Conservation (phyloP, 2,329 filamentous ascomycete genomes). For the Colletotrichum sp. region DNA sequence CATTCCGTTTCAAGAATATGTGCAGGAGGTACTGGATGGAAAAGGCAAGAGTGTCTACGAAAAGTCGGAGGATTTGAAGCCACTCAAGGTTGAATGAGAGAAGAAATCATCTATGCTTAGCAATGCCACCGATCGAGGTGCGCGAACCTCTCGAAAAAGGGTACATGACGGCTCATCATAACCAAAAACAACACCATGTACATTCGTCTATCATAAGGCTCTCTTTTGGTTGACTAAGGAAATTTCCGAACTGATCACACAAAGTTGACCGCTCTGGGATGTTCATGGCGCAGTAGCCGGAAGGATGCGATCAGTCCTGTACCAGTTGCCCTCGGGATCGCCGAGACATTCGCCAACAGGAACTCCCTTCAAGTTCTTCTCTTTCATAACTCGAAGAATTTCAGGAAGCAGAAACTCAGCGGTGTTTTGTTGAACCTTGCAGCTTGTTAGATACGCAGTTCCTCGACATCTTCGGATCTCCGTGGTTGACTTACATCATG, state of each 20-base stretch:
- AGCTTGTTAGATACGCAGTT: background rate
- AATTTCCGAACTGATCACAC: background rate
- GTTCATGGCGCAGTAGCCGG: background rate
- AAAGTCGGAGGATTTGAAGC: background rate
- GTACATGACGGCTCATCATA: background rate
- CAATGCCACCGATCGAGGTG: background rate
- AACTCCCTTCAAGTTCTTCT: conserved; percentile 35
- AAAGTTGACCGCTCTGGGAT: background rate
- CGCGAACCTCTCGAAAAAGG: background rate
- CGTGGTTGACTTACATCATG: background rate
- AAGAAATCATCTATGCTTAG: background rate
- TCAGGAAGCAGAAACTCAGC: background rate
- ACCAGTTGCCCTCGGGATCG: conserved; percentile 49
- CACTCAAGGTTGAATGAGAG: background rate
- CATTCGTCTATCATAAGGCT: background rate
- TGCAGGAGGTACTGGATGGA: background rate
- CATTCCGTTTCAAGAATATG: background rate
- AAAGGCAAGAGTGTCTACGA: background rate
- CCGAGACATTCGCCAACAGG: conserved; percentile 51
- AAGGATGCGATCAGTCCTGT: conserved; percentile 25
- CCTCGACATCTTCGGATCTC: rapidly evolving
- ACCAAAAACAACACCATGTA: background rate
- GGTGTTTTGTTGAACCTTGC: background rate
- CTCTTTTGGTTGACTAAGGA: background rate
- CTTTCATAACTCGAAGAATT: background rate